Base-by-base conservation (phyloP, 75 land plant species). In the Cunninghamia lanceolata region DNA sequence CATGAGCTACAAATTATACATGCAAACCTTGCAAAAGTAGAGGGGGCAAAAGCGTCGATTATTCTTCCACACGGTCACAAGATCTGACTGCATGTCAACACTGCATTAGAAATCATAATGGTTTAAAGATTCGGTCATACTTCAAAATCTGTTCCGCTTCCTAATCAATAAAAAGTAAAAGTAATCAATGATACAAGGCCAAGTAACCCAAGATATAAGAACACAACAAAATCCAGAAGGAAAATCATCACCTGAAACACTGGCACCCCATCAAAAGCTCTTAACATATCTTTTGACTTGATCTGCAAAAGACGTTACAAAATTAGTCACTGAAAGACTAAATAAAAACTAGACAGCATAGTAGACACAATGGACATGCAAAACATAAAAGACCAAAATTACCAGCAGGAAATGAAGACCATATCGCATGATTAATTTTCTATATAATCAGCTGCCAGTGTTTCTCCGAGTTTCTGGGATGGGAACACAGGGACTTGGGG, bases 221-320 rank as follows among this genome's bases (percentile, higher is more conserved):
- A 36, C 14, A 35, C 25, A 40, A 68, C 43, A 39, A 28, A 66
- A 38, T 42, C 34, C 3, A 42, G 68, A 43, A 74, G 50, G 34
- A 32, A 74, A 39, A 73, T 71, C 34, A 9, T 80, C 88, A 98
- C 99, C 99, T 98, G 99, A 81, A 98, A 98, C 66, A 98, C 94
- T 84, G 99, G 99, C 84, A 98, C 99, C 78, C 99, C 99, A 92
- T 96, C 99, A 93, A 98, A 98, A 7, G 95, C 93, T 74, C 68
- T 91, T 68, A 86, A 56, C 19, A n/a, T 16, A 86, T 93, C 95
- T 25, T 91, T 83, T 36, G 97, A 86, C 89, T 92, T 98, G 16
- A 92, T 86, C 94, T 90, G 91, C 73, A 84, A 93, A 85, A 2
- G 74, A 10, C 82, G 84, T 38, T 75, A 86, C 39, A 52, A 50